phyloP scores from a whole-genome alignment of 495 filamentous ascomycete genomes.

The Penicillium samsonianum region DNA sequence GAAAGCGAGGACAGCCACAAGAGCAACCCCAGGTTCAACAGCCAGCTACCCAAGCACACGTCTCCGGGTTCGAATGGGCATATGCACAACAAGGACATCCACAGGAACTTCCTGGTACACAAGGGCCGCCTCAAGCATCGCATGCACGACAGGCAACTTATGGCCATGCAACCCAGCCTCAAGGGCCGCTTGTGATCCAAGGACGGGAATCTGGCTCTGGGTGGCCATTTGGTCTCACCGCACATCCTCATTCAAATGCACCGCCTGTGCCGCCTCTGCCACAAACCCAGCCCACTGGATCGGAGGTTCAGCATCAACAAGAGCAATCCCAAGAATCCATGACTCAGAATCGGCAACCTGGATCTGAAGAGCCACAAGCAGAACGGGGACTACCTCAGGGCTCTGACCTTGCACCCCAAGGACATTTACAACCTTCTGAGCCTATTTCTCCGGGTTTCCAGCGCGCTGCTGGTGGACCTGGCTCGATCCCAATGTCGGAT shows the following conservation, averaged over 20 bases:
- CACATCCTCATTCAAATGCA: conserved; percentile 12
- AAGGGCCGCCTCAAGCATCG: not conserved
- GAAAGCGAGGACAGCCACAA: not conserved
- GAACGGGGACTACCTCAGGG: not conserved
- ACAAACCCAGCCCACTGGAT: not conserved
- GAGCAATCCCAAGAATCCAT: not conserved
- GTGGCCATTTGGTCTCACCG: conserved; percentile 4
- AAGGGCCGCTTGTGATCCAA: conserved; percentile 7
- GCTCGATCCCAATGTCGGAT: conserved; percentile 50
- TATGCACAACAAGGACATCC: not conserved
- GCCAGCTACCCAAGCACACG: not conserved
- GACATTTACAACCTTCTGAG: conserved; percentile 21
- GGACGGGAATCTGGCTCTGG: conserved; percentile 11
- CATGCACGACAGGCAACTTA: not conserved
- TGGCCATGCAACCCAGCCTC: not conserved
- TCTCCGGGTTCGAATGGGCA: conserved; percentile 2
- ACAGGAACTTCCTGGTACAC: not conserved
- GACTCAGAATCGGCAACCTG: not conserved
- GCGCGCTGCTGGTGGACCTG: conserved; percentile 39
- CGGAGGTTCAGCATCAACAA: not conserved
- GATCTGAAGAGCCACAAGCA: not conserved
- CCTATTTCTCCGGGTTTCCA: conserved; percentile 47
- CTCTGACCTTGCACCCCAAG: not conserved
- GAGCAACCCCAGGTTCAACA: conserved; percentile 1
- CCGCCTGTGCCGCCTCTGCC: conserved; percentile 7